Percentiles rank a stretch among this genome's conserved stretches.
phyloP scores from a whole-genome alignment of 768 basidiomycete genomes.

The Sistotremastrum niveocremeum region DNA sequence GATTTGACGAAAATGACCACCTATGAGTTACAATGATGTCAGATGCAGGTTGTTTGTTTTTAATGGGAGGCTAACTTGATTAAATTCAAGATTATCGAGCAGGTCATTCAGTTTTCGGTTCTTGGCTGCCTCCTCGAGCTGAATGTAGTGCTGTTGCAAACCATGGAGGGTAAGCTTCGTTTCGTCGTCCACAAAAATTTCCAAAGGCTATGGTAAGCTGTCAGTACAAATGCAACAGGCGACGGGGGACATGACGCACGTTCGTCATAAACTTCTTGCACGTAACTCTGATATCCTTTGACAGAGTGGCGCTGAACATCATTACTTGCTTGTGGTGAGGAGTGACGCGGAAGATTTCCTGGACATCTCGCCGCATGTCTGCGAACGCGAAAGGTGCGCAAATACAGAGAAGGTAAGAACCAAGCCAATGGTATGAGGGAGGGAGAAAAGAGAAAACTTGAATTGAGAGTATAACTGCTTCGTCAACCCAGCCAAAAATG shows the following conservation, averaged over 20 bases:
- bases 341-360: constrained; percentile 98
- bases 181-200: constrained; percentile 99
- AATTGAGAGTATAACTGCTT: constrained; percentile 3
- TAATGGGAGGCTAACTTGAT: constrained; percentile 51
- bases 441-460: constrained; percentile 25
- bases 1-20: constrained; percentile 99
- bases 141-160: constrained; percentile 96
- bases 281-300: constrained; percentile 92
- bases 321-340: constrained; percentile 99
- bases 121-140: constrained; percentile 88
- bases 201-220: constrained; percentile 59
- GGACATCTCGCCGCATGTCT: constrained; percentile 99
- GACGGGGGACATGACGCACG: constrained; percentile 34
- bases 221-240: not conserved
- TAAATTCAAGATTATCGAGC: constrained; percentile 93
- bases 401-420: constrained; percentile 49
- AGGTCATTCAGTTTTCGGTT: constrained; percentile 96
- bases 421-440: constrained; percentile 39
- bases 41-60: not conserved
- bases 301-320: constrained; percentile 99
- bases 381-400: constrained; percentile 43
- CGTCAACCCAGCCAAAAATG: not conserved
- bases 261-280: constrained; percentile 99
- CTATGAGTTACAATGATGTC: constrained; percentile 26
- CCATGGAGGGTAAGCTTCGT: constrained; percentile 97